Evolutionary conservation across 768 basidiomycete species (phyloP).

Genomic region (Boletus pseudo-olivaceus): DNA sequence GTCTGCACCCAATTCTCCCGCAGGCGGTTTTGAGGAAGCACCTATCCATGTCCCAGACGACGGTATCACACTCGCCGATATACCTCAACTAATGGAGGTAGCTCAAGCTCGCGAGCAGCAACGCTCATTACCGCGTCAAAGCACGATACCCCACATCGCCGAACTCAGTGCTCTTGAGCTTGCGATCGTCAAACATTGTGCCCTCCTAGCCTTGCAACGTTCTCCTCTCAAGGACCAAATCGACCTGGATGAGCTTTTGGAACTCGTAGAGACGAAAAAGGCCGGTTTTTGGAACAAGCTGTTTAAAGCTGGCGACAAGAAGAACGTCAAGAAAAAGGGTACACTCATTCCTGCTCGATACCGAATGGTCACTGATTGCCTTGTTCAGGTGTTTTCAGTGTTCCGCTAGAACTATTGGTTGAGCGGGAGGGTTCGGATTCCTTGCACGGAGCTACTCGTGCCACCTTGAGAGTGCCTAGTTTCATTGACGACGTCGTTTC

Average conservation of each 20-base stretch:
- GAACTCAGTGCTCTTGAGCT: slow-evolving; percentile 82
- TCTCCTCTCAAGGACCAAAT: slow-evolving; percentile 78
- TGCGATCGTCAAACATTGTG: slow-evolving; percentile 88
- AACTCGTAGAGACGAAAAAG: slow-evolving; percentile 91
- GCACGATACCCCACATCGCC: slow-evolving; percentile 77
- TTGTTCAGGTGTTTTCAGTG: slow-evolving; percentile 79
- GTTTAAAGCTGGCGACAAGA: slow-evolving; percentile 89
- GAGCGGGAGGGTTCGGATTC: slow-evolving; percentile 97
- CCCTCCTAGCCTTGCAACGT: slow-evolving; percentile 73
- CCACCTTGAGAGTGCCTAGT: slow-evolving; percentile 85
- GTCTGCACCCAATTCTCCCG: slow-evolving; percentile 66
- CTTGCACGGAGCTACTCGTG: slow-evolving; percentile 81
- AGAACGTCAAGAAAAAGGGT: slow-evolving; percentile 88
- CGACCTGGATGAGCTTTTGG: slow-evolving; percentile 90
- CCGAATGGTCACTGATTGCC: slow-evolving; percentile 8
- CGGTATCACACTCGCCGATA: slow-evolving; percentile 89
- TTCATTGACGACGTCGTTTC: slow-evolving; percentile 98
- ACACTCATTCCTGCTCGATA: slow-evolving; percentile 17
- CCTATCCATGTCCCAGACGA: slow-evolving; percentile 54
- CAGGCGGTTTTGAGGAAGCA: slow-evolving; percentile 45
- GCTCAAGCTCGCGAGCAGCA: slow-evolving; percentile 88
- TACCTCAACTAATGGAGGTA: slow-evolving; percentile 88
- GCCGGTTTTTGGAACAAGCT: slow-evolving; percentile 94
- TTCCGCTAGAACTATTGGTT: slow-evolving; percentile 89
- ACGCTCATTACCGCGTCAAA: slow-evolving; percentile 75